Conservation (phyloP, 2,329 filamentous ascomycete species). For the Aureobasidium namibiae region DNA sequence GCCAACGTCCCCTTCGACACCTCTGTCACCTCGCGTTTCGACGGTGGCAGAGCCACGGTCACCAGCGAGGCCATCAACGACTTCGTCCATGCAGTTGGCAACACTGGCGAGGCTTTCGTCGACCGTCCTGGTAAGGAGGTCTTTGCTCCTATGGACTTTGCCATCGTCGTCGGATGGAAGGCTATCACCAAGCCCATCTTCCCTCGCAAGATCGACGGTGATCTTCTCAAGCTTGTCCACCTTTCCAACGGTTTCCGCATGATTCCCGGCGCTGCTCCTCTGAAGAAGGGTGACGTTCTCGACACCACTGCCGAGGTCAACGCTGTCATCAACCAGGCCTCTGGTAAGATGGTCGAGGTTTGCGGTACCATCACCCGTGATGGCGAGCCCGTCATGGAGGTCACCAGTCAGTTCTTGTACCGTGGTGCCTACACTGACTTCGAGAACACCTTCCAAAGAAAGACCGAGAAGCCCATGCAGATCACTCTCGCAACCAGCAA, state of each 20-base stretch:
- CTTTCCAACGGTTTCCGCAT: slow-evolving; percentile 97
- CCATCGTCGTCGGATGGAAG: slow-evolving; percentile 50
- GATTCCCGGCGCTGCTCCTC: slow-evolving; percentile 86
- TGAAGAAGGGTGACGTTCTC: slow-evolving; percentile 91
- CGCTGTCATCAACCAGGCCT: slow-evolving; percentile 94
- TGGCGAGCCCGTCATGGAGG: slow-evolving; percentile 86
- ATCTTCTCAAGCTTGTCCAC: slow-evolving; percentile 91
- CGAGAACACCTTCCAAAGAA: slow-evolving; percentile 98
- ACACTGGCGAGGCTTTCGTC: slow-evolving; percentile 94
- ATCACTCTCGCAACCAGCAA: slow-evolving; percentile 78
- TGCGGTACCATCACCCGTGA: slow-evolving; percentile 88
- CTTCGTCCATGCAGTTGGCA: slow-evolving; percentile 97
- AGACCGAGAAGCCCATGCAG: slow-evolving; percentile 91
- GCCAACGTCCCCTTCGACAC: slow-evolving; percentile 77
- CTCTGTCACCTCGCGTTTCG: slow-evolving; percentile 77
- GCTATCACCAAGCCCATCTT: slow-evolving; percentile 99
- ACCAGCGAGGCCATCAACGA: slow-evolving; percentile 92
- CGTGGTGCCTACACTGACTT: slow-evolving; percentile 86
- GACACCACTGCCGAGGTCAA: slow-evolving; percentile 94
- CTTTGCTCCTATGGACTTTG: slow-evolving; percentile 89
- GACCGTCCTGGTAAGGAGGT: slow-evolving; percentile 90
- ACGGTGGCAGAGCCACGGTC: slow-evolving; percentile 79
- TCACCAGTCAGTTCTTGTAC: slow-evolving; percentile 97
- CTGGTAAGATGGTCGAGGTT: slow-evolving; percentile 99
- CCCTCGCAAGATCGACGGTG: slow-evolving; percentile 89